Base-by-base conservation (phyloP, 2,329 filamentous ascomycete species). In the Aspergillus ochraceus region DNA sequence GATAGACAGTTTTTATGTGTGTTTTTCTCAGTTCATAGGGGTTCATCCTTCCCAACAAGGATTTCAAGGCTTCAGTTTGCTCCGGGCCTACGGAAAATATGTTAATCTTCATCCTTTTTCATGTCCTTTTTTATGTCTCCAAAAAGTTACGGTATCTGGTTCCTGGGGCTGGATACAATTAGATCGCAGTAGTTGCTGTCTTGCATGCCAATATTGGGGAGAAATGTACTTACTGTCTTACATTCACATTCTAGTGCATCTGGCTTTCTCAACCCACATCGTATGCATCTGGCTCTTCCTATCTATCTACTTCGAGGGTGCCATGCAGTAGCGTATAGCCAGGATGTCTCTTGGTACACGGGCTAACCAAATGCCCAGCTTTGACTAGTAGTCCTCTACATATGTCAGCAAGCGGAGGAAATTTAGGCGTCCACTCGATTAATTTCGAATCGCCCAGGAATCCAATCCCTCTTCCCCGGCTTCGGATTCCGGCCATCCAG, bases 1-100 rank as follows among this genome's bases (percentile, higher is more conserved):
- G 65, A 71, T 76, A 76, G 74, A 75, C 71, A 69, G 63, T 69
- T 66, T 62, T 70, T 65, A 60, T 61, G 66, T 61, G 66, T 70
- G 63, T 61, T 67, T 63, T 61, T 60, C 46, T 55, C 53, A 26
- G 11, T 42, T 55, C 42, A 17, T 54, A 19, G 19, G 32, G 46
- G 46, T 49, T 47, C 45, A 47, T 49, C 20, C 46, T 49, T 49
- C 24, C 52, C 52, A 46, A n/a, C 36, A 42, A 42, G 36, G 36
- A 42, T 42, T 42, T 42, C 36, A 42, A 47, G 45, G 45, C 45
- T 47, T 59, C 53, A 47, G 58, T 57, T 57, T 30, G 49, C 51
- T 52, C 26, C 56, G 30, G 52, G 49, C 54, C 47, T 54, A 56
- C 55, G 49, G 58, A 54, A 59, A 58, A 60, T 49, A 58, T 55